Evolutionary conservation across 202 grass and related monocot species (phyloP).

Genomic region (Setaria viridis): DNA sequence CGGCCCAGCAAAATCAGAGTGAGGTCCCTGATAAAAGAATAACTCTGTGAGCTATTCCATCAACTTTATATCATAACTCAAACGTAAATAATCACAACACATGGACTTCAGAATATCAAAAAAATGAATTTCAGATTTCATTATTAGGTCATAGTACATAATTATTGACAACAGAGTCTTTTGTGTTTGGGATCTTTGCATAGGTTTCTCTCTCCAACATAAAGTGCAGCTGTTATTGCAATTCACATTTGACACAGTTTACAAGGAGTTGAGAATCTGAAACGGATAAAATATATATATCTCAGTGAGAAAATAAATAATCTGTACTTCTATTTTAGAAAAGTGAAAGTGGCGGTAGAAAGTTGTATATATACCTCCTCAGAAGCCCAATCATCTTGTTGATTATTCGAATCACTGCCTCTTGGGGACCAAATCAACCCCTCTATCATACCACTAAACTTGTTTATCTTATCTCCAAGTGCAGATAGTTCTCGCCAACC

Average conservation of each 20-base stretch:
- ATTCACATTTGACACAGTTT: slow-evolving; percentile 5
- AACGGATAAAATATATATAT: slow-evolving; percentile 10
- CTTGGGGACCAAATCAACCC: slow-evolving; percentile 96
- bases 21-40: slow-evolving; percentile 72
- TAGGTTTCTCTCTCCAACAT: slow-evolving; percentile 9
- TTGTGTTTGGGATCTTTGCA: neutral
- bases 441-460: slow-evolving; percentile 97
- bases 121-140: neutral
- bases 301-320: neutral
- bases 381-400: slow-evolving; percentile 74
- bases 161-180: slow-evolving; percentile 24
- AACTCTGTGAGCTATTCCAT: slow-evolving; percentile 10
- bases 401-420: slow-evolving; percentile 51
- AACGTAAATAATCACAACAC: neutral
- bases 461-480: slow-evolving; percentile 94
- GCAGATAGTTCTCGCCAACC: slow-evolving; percentile 96
- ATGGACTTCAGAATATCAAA: neutral
- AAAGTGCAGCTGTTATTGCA: neutral
- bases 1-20: slow-evolving; percentile 85
- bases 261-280: slow-evolving; percentile 32
- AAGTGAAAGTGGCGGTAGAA: neutral
- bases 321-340: neutral
- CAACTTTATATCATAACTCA: slow-evolving; percentile 6
- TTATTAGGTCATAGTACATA: neutral
- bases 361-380: slow-evolving; percentile 76